These are phyloP conservation scores for Termitomyces sp. DNA, from an alignment of 768 basidiomycete genomes.

Conservation along the genomic window DNA sequence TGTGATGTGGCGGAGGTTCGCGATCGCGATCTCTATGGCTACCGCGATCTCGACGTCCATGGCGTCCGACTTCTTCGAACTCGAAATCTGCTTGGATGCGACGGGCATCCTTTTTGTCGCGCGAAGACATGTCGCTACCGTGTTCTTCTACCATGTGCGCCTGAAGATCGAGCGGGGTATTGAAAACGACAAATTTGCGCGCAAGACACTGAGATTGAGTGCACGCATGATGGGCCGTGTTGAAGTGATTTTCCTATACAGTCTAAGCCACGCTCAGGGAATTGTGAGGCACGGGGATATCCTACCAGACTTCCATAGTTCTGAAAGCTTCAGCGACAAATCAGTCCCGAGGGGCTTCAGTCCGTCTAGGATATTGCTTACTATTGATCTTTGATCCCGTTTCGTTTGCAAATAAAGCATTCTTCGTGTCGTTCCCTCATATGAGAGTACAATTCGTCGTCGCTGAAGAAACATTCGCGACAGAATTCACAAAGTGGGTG, in stretches of 20 bases:
- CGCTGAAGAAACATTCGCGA: conserved; percentile 87
- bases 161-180: conserved; percentile 79
- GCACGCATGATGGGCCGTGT: conserved; percentile 74
- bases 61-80: conserved; percentile 41
- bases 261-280: conserved; percentile 1
- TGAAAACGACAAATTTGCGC: conserved; percentile 94
- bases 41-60: conserved; percentile 41
- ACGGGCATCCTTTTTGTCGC: conserved; percentile 63
- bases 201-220: conserved; percentile 65
- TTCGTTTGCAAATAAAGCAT: conserved; percentile 89
- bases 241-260: conserved; percentile 69
- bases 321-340: conserved; percentile 50
- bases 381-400: conserved; percentile 81
- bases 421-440: conserved; percentile 95
- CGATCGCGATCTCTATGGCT: conserved; percentile 41
- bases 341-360: neutral
- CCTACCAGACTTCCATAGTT: conserved; percentile 73
- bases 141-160: conserved; percentile 89
- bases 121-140: conserved; percentile 64
- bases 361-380: conserved; percentile 34
- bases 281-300: neutral
- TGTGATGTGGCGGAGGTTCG: conserved; percentile 24
- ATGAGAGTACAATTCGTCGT: conserved; percentile 90
- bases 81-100: conserved; percentile 71
- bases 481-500: conserved; percentile 89